phyloP scores from a whole-genome alignment of 1,139 yeast genomes.

The Geotrichum europaeum region DNA sequence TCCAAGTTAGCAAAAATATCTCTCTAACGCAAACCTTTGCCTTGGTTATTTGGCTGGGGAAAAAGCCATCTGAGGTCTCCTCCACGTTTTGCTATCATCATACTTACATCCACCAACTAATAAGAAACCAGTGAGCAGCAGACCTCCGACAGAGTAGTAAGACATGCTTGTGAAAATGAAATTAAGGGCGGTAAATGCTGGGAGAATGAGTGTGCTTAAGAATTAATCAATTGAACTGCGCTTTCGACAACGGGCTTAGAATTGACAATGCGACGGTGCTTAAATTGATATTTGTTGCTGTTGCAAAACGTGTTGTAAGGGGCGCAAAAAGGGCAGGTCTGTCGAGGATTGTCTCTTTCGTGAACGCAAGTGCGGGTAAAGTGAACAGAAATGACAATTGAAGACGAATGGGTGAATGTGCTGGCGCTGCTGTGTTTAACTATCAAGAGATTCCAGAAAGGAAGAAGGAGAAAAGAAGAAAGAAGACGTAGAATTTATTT shows the following conservation, averaged over 20 bases:
- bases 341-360: not conserved
- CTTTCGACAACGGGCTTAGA: not conserved
- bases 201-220: not conserved
- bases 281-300: not conserved
- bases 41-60: not conserved
- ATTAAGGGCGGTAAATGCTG: not conserved
- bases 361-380: not conserved
- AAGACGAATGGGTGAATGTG: not conserved
- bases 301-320: not conserved
- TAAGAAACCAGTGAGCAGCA: slow-evolving; percentile 17
- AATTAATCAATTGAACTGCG: not conserved
- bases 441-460: not conserved
- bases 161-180: slow-evolving; percentile 11
- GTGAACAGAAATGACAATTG: not conserved
- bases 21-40: not conserved
- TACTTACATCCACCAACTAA: slow-evolving; percentile 30
- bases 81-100: not conserved
- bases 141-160: slow-evolving; percentile 10
- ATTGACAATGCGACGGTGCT: not conserved
- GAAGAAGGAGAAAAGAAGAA: not conserved
- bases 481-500: not conserved
- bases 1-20: slow-evolving; percentile 19
- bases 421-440: not conserved
- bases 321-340: not conserved
- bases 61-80: not conserved